Evolutionary conservation across 2,329 filamentous ascomycete genomes (phyloP).

Genomic region (Fusarium solani-melongenae): DNA sequence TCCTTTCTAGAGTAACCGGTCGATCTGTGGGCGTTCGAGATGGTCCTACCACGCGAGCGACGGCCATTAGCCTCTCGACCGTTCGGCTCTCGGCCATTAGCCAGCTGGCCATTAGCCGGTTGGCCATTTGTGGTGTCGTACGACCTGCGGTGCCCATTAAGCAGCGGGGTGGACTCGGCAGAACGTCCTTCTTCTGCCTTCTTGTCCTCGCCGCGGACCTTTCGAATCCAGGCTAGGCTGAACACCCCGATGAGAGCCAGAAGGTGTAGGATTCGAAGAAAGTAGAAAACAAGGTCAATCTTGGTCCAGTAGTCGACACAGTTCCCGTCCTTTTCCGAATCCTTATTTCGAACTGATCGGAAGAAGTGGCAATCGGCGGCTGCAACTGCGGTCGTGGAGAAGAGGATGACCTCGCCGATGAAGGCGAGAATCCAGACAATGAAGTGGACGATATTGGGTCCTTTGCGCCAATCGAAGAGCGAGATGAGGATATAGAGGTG

Average conservation of each 20-base stretch:
- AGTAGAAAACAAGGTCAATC: conserved; percentile 73
- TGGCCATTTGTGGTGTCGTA: conserved; percentile 50
- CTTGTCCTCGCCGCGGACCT: conserved; percentile 51
- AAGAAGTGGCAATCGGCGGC: conserved; percentile 76
- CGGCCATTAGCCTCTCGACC: conserved; percentile 42
- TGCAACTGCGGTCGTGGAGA: conserved; percentile 74
- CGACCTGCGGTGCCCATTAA: conserved; percentile 57
- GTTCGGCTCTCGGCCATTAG: conserved; percentile 30
- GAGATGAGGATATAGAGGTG: conserved; percentile 89
- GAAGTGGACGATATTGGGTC: conserved; percentile 83
- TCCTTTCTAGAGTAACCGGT: conserved; percentile 58
- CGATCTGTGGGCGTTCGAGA: conserved; percentile 53
- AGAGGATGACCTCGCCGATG: conserved; percentile 78
- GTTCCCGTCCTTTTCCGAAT: conserved; percentile 41
- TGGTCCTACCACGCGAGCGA: conserved; percentile 50
- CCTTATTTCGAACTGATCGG: conserved; percentile 44
- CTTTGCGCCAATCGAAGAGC: conserved; percentile 83
- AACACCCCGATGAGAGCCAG: conserved; percentile 65
- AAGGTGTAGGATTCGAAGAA: conserved; percentile 75
- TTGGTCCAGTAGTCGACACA: conserved; percentile 55
- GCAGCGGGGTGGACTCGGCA: conserved; percentile 72
- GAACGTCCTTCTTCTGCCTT: conserved; percentile 53
- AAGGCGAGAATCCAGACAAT: conserved; percentile 81
- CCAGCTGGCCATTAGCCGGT: conserved; percentile 36
- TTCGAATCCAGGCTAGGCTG: conserved; percentile 54